Evolutionary conservation across 2,329 filamentous ascomycete species (phyloP), one percentile per base, ranked within the genome.

Genomic region (Stachybotrys chlorohalonatus): DNA sequence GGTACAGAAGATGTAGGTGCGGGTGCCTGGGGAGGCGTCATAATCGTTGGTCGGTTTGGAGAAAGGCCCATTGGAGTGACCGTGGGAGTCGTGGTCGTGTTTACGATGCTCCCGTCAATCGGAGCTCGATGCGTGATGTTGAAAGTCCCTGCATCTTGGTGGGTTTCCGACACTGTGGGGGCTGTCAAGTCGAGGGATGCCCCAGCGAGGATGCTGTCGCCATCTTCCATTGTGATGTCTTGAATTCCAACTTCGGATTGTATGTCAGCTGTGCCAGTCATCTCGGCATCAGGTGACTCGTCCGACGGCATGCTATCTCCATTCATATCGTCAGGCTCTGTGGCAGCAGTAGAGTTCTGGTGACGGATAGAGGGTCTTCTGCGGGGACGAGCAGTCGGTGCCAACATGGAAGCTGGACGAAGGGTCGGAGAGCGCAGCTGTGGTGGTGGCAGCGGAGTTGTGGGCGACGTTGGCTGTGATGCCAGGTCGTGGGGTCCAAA

Each of bases 381-480:
- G 52, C 87, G 80, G 16, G 82, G 75, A 56, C 85, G 78, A 49
- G 73, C 73, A 5, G 76, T 73, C 3, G 80, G 76, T 2, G 78
- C 78, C 24, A 78, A 73, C 59, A 73, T 77, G 49, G 78, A 81
- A 17, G 72, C 77, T 31, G 77, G 78, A 57, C 74, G 81, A 56
- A 77, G 76, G 9, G 78, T 78, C 6, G 81, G 79, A 42, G 83
- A 82, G 15, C 70, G 67, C 52, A 71, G 63, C 72, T 86, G 85
- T 31, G 84, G 75, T 1, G 86, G 84, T 50, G 86, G 86, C 49
- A 88, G 79, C 13, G 91, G 91, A 1, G 91, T 95, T 7, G 90
- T 94, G 1, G 91, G 91, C 11, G 91, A 96, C 55, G 92, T 89
- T 8, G 94, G 94, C 67, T 95, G 92, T n/a, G 93, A 96, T 47